Percentiles rank a stretch among this genome's conserved stretches.
Conservation (phyloP, 345 rosid genomes). For the Eucalyptus marginata region DNA sequence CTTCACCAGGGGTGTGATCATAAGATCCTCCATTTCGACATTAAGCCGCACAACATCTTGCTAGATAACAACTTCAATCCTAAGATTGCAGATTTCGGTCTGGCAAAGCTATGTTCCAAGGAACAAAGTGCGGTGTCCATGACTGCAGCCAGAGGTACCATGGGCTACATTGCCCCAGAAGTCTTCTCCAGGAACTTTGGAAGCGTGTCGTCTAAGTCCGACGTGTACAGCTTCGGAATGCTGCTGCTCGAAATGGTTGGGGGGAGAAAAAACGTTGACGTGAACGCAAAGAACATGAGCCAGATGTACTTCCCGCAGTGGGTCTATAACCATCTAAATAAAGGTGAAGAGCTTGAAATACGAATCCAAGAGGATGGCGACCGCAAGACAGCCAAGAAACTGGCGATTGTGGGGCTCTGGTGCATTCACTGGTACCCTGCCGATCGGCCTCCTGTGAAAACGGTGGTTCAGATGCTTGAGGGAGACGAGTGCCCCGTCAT, state of each 20-base stretch:
- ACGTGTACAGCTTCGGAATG: constrained; percentile 13
- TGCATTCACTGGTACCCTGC: constrained; percentile 7
- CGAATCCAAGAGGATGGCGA: neutral
- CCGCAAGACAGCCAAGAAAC: neutral
- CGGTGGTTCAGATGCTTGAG: neutral
- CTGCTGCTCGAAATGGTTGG: constrained; percentile 5
- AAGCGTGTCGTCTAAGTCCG: neutral
- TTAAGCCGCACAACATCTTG: constrained; percentile 8
- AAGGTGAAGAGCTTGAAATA: neutral
- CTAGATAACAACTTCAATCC: neutral
- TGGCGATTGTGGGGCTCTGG: neutral
- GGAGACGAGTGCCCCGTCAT: neutral
- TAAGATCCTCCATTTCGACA: constrained; percentile 14
- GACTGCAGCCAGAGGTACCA: constrained; percentile 6
- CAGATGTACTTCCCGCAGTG: neutral
- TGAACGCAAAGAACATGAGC: neutral
- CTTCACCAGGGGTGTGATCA: constrained; percentile 16
- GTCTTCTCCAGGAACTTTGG: neutral
- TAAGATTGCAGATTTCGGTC: constrained; percentile 13
- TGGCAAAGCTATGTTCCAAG: constrained; percentile 1
- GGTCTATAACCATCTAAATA: neutral
- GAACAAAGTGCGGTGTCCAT: neutral
- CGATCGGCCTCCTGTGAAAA: neutral
- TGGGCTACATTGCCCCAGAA: constrained; percentile 5
- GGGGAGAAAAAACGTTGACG: neutral